Percentiles rank a stretch among this genome's conserved stretches.
Evolutionary conservation across 2,329 filamentous ascomycete genomes (phyloP).

Genomic region (Colletotrichum sp.): DNA sequence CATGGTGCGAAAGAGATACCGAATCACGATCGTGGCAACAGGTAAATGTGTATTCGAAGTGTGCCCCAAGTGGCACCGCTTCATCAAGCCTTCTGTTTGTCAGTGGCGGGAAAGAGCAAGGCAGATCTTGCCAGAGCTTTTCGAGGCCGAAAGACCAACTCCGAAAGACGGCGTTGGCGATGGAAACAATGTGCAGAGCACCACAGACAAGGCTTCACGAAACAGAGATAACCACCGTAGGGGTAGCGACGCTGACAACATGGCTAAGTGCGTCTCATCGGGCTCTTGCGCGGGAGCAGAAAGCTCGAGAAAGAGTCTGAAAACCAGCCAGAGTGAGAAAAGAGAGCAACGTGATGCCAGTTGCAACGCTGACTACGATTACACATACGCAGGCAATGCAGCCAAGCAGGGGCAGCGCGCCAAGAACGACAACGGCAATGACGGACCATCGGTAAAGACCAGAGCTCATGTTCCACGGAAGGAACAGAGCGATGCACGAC

Average conservation of each 20-base stretch:
- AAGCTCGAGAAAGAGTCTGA: not conserved
- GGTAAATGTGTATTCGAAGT: not conserved
- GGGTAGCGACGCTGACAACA: not conserved
- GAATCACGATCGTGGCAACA: not conserved
- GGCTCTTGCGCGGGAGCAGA: not conserved
- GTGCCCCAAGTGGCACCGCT: not conserved
- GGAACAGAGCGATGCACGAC: not conserved
- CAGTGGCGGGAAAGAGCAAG: not conserved
- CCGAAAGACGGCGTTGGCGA: not conserved
- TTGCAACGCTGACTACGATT: not conserved
- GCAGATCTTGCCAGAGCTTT: not conserved
- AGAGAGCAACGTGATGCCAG: not conserved
- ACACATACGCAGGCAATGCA: not conserved
- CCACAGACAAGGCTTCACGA: not conserved
- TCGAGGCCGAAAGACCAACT: not conserved
- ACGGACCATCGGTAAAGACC: not conserved
- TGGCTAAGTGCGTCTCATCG: not conserved
- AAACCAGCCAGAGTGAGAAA: not conserved
- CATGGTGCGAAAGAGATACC: not conserved
- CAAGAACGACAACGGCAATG: not conserved
- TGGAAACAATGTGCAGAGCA: not conserved
- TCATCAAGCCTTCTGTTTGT: not conserved
- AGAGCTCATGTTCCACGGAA: not conserved
- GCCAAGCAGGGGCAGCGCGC: not conserved
- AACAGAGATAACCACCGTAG: not conserved